Evolutionary conservation across 805 yeast genomes (phyloP).

Genomic region (Teunomyces funiuensis): DNA sequence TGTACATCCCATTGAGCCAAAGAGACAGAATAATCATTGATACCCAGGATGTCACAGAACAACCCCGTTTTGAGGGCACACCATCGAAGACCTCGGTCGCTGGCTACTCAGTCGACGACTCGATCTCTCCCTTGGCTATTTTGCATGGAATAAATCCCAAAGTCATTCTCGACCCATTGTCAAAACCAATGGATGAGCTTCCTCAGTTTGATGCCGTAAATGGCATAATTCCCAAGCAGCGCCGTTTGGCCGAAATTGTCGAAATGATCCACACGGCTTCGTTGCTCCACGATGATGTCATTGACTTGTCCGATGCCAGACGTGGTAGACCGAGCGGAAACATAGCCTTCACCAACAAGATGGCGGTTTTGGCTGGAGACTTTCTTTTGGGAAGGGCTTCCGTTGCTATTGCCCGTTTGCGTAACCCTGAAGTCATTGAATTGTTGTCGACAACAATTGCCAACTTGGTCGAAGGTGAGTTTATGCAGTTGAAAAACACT

Average conservation of each 20-base stretch:
- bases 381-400: conserved; percentile 94
- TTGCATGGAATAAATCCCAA: conserved; percentile 90
- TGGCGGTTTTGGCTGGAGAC: conserved; percentile 98
- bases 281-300: conserved; percentile 93
- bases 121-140: conserved; percentile 77
- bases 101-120: conserved; percentile 57
- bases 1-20: conserved; percentile 67
- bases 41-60: conserved; percentile 62
- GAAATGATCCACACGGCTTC: conserved; percentile 99
- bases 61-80: conserved; percentile 60
- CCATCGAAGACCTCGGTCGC: conserved; percentile 55
- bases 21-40: conserved; percentile 67
- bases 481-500: conserved; percentile 96
- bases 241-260: conserved; percentile 94
- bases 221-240: conserved; percentile 91
- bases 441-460: conserved; percentile 94
- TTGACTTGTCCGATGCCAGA: conserved; percentile 84
- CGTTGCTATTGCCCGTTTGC: conserved; percentile 85
- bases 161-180: conserved; percentile 77
- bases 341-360: conserved; percentile 90
- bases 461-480: conserved; percentile 95
- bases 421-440: conserved; percentile 98
- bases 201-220: conserved; percentile 58
- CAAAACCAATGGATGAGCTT: conserved; percentile 72
- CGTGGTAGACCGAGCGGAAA: conserved; percentile 91